phyloP scores from a whole-genome alignment of 768 basidiomycete genomes.

The Mycena indigotica region DNA sequence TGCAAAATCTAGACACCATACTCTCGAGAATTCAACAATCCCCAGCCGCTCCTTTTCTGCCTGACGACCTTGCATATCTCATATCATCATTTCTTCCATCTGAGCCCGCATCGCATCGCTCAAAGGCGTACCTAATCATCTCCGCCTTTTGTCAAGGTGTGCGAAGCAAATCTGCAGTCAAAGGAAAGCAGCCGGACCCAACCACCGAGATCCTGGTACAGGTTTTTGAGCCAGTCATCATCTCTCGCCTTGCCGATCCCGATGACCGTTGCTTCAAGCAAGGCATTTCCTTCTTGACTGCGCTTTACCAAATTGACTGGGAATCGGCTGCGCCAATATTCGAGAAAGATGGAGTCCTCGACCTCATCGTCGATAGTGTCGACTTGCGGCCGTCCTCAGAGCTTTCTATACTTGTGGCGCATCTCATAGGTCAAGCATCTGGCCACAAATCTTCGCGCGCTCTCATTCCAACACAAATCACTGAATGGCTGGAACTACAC shows the following conservation, averaged over 20 bases:
- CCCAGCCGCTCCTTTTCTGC: slow-evolving; percentile 41
- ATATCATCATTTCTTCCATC: slow-evolving; percentile 55
- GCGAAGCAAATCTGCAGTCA: slow-evolving; percentile 39
- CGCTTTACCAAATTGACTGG: slow-evolving; percentile 84
- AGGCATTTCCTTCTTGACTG: slow-evolving; percentile 69
- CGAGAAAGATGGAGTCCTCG: slow-evolving; percentile 59
- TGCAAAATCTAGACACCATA: slow-evolving; percentile 30
- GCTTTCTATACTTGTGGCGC: slow-evolving; percentile 64
- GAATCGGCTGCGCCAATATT: slow-evolving; percentile 67
- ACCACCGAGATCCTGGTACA: slow-evolving; percentile 53
- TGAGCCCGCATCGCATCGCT: slow-evolving; percentile 45
- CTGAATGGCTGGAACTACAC: slow-evolving; percentile 68
- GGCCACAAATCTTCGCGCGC: slow-evolving; percentile 74
- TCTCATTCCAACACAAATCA: slow-evolving; percentile 55
- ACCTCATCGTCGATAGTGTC: slow-evolving; percentile 66
- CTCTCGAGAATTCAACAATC: slow-evolving; percentile 31
- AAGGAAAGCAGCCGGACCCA: slow-evolving; percentile 42
- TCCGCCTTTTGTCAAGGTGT: slow-evolving; percentile 69
- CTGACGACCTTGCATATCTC: slow-evolving; percentile 58
- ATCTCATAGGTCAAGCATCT: slow-evolving; percentile 73
- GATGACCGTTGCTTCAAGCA: slow-evolving; percentile 54
- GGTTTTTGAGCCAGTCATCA: slow-evolving; percentile 52
- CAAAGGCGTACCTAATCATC: slow-evolving; percentile 72
- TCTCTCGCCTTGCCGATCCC: slow-evolving; percentile 55
- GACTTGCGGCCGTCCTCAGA: slow-evolving; percentile 59